Evolutionary conservation across 495 filamentous ascomycete genomes (phyloP).

Genomic region (Ramalina peruviana): DNA sequence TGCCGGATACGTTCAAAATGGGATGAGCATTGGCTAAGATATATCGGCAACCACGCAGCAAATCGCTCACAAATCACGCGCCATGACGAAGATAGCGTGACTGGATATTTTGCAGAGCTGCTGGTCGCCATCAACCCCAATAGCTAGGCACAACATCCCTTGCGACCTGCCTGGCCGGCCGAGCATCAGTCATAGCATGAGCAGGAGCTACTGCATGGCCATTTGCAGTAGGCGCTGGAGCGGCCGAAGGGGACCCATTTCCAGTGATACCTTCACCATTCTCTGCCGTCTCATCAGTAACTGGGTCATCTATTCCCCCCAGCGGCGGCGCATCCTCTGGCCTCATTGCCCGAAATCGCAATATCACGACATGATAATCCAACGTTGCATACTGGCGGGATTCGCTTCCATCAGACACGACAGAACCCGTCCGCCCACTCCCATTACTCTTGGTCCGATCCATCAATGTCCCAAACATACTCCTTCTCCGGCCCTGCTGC

Average conservation of each 20-base stretch:
- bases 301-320: neutral
- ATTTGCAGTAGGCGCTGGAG: neutral
- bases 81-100: neutral
- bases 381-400: neutral
- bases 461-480: neutral
- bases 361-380: conserved; percentile 8
- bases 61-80: neutral
- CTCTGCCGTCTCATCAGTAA: neutral
- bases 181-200: neutral
- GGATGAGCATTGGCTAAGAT: too few relatives aligned
- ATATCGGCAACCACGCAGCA: neutral
- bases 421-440: neutral
- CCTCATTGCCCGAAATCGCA: neutral
- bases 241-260: neutral
- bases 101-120: too few relatives aligned
- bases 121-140: neutral
- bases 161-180: neutral
- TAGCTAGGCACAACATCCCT: neutral
- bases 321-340: neutral
- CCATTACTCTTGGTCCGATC: neutral
- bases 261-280: too few relatives aligned
- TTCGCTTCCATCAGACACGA: neutral
- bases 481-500: conserved; percentile 3
- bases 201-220: neutral
- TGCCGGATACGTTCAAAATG: too few relatives aligned